Conservation (phyloP, 1,139 yeast species). For the Pichia norvegensis region DNA sequence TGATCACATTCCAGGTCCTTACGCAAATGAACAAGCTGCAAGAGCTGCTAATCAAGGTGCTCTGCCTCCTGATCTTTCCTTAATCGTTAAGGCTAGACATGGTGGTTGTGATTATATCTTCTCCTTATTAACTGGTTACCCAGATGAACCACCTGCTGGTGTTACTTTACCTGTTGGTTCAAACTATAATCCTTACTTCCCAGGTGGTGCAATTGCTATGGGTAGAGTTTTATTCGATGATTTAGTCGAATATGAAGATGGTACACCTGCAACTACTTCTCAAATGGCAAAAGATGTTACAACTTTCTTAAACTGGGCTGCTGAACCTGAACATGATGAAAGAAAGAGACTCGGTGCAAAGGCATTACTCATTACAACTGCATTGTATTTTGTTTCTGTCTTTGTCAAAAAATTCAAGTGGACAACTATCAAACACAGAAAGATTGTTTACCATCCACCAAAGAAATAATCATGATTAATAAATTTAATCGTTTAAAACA, state of each 20-base stretch:
- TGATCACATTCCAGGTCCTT: slow-evolving; percentile 91
- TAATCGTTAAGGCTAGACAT: slow-evolving; percentile 98
- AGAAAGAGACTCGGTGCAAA: slow-evolving; percentile 96
- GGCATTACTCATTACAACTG: slow-evolving; percentile 73
- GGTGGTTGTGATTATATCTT: slow-evolving; percentile 96
- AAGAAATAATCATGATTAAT: slow-evolving; percentile 38
- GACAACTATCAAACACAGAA: slow-evolving; percentile 93
- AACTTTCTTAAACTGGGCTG: slow-evolving; percentile 94
- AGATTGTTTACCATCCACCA: slow-evolving; percentile 90
- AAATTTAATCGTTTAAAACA: background rate
- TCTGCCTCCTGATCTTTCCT: slow-evolving; percentile 93
- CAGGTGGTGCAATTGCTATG: slow-evolving; percentile 99
- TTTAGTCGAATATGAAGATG: slow-evolving; percentile 96
- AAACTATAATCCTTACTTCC: slow-evolving; percentile 99
- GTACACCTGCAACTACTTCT: slow-evolving; percentile 96
- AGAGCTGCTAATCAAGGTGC: slow-evolving; percentile 99
- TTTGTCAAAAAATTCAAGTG: slow-evolving; percentile 98
- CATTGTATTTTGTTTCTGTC: slow-evolving; percentile 74
- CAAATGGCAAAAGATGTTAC: slow-evolving; percentile 99
- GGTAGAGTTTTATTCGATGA: slow-evolving; percentile 97
- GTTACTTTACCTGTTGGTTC: slow-evolving; percentile 85
- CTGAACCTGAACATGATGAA: slow-evolving; percentile 98
- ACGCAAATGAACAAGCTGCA: slow-evolving; percentile 97
- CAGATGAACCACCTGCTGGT: slow-evolving; percentile 98
- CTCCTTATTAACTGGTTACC: slow-evolving; percentile 93